Conservation (phyloP, 352 stramenopile genomes). For the Aphanomyces euteiches region DNA sequence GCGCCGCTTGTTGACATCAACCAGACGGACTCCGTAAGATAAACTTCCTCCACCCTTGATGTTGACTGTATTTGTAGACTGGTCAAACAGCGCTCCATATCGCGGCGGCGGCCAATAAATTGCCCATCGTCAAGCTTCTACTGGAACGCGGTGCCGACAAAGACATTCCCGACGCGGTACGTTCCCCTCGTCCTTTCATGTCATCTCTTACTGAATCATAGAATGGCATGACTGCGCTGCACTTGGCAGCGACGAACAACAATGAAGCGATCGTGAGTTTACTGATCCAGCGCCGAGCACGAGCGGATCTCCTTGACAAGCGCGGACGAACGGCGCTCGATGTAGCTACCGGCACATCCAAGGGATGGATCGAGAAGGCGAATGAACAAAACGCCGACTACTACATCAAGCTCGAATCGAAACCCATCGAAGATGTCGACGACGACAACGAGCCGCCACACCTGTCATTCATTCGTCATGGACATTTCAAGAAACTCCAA, state of each 20-base stretch:
- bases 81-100: background rate
- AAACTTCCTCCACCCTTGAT: background rate
- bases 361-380: background rate
- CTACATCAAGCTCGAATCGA: background rate
- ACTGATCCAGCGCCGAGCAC: background rate
- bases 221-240: background rate
- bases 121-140: background rate
- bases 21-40: background rate
- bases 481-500: background rate
- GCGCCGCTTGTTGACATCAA: background rate
- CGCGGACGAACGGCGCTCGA: background rate
- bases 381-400: background rate
- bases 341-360: background rate
- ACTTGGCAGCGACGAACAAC: background rate
- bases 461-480: conserved; percentile 1
- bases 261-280: background rate
- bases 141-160: background rate
- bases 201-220: background rate
- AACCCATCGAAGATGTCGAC: background rate
- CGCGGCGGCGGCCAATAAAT: background rate
- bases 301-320: background rate
- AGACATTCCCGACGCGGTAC: background rate
- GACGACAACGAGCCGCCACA: background rate
- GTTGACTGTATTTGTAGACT: background rate
- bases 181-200: background rate